Percentiles rank a stretch among this genome's conserved stretches.
These are phyloP conservation scores for Sarcomyxa edulis DNA, from an alignment of 768 basidiomycete species.

Conservation along the genomic window DNA sequence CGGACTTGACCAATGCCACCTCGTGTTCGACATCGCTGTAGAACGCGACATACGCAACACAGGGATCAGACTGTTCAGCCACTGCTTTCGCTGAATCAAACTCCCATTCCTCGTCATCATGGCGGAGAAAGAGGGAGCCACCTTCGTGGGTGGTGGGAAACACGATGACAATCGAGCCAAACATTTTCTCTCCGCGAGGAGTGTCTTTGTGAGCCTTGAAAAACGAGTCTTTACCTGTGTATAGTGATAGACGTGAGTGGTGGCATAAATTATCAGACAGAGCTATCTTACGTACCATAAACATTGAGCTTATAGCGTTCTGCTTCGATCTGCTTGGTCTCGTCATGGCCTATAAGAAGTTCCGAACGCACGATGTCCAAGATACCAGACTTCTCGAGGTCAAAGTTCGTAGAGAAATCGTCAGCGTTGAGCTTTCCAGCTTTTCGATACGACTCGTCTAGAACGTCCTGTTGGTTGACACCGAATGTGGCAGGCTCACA, in stretches of 20 bases:
- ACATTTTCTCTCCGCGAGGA: constrained; percentile 35
- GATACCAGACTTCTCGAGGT: constrained; percentile 1
- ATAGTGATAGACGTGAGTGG: too few species aligned
- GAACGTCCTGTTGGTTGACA: too few species aligned
- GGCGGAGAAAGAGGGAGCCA: constrained; percentile 33
- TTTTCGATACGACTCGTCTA: too few species aligned
- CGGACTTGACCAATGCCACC: constrained; percentile 26
- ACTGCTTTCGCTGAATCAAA: constrained; percentile 29
- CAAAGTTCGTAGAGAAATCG: constrained; percentile 3
- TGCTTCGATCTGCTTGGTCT: constrained; percentile 12
- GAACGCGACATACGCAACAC: constrained; percentile 37
- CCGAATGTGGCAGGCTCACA: too few species aligned
- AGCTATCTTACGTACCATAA: constrained; percentile 20
- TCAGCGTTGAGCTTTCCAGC: too few species aligned
- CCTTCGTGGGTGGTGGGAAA: constrained; percentile 43
- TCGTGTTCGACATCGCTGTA: constrained; percentile 38
- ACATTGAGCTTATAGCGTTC: constrained; percentile 34
- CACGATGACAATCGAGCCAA: constrained; percentile 48
- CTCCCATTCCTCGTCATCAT: constrained; percentile 24
- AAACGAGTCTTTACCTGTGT: constrained; percentile 34
- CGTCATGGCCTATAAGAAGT: constrained; percentile 2
- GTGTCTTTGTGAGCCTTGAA: constrained; percentile 50
- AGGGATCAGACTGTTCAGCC: constrained; percentile 55
- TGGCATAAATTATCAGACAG: not conserved
- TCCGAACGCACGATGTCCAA: not conserved